phyloP scores from a whole-genome alignment of 345 rosid species.

The Laguncularia racemosa region DNA sequence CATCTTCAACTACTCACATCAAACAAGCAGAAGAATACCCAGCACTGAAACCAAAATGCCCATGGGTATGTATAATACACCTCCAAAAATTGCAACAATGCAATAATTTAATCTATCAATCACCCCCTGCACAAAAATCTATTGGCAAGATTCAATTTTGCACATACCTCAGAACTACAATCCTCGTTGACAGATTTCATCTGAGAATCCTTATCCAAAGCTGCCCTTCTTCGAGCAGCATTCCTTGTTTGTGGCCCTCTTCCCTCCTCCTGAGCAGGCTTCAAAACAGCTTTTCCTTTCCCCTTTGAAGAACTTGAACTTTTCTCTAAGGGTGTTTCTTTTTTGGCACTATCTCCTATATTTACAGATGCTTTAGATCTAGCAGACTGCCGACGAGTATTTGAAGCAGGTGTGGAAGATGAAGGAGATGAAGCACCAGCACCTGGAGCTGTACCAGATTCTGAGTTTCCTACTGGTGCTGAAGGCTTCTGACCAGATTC shows the following conservation, averaged over 20 bases:
- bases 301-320: conserved; percentile 78
- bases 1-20: too few relatives aligned
- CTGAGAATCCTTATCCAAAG: conserved; percentile 65
- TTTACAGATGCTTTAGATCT: conserved; percentile 79
- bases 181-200: conserved; percentile 65
- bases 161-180: conserved; percentile 84
- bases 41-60: background rate
- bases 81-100: background rate
- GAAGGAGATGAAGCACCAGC: conserved; percentile 81
- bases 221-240: conserved; percentile 83
- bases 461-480: conserved; percentile 61
- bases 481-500: conserved; percentile 73
- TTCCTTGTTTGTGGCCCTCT: conserved; percentile 97
- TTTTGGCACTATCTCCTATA: conserved; percentile 62
- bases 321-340: conserved; percentile 62
- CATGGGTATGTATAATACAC: background rate
- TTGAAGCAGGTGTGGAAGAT: conserved; percentile 58
- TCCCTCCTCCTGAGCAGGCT: conserved; percentile 61
- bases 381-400: conserved; percentile 70
- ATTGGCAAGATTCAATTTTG: too few relatives aligned
- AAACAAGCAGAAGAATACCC: too few relatives aligned
- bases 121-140: background rate
- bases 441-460: conserved; percentile 45
- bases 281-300: conserved; percentile 96
- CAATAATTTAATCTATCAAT: background rate